phyloP scores from a whole-genome alignment of 1,139 yeast genomes.

The Sugiyamaella neomexicana region DNA sequence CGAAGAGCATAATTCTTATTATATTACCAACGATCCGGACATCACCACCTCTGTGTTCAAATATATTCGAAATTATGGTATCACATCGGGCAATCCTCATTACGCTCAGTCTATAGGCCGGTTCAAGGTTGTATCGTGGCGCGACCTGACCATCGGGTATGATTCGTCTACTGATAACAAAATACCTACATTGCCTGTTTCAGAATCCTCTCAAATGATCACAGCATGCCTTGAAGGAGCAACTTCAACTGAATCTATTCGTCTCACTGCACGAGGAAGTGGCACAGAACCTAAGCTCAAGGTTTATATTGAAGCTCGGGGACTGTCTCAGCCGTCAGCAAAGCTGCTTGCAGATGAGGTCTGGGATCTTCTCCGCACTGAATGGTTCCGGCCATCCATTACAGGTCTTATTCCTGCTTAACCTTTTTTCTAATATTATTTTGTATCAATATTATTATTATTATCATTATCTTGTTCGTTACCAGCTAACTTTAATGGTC shows the following conservation, averaged over 20 bases:
- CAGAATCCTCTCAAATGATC: slow-evolving; percentile 79
- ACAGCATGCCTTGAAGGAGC: slow-evolving; percentile 49
- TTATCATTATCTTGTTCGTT: not conserved
- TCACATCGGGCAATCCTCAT: slow-evolving; percentile 3
- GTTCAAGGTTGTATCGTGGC: slow-evolving; percentile 61
- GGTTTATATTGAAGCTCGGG: slow-evolving; percentile 80
- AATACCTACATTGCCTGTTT: slow-evolving; percentile 67
- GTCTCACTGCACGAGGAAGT: slow-evolving; percentile 89
- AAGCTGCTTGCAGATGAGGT: slow-evolving; percentile 54
- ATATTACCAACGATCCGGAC: slow-evolving; percentile 57
- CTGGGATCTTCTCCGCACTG: slow-evolving; percentile 58
- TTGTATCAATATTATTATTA: slow-evolving; percentile 2
- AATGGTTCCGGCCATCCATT: slow-evolving; percentile 39
- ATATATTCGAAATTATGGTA: slow-evolving; percentile 42
- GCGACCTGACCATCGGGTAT: slow-evolving; percentile 82
- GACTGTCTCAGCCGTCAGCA: slow-evolving; percentile 51
- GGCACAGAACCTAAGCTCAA: slow-evolving; percentile 97
- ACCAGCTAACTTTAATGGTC: not conserved
- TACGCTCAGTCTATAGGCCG: slow-evolving; percentile 53
- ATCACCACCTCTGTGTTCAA: slow-evolving; percentile 56
- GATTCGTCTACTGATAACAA: slow-evolving; percentile 65
- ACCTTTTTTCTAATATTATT: slow-evolving; percentile 4
- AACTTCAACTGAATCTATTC: slow-evolving; percentile 41
- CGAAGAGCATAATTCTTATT: slow-evolving; percentile 86
- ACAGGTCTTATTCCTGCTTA: slow-evolving; percentile 26